These are phyloP conservation scores for Aspergillus sp. DNA, from an alignment of 2,329 filamentous ascomycete genomes.

Conservation along the genomic window DNA sequence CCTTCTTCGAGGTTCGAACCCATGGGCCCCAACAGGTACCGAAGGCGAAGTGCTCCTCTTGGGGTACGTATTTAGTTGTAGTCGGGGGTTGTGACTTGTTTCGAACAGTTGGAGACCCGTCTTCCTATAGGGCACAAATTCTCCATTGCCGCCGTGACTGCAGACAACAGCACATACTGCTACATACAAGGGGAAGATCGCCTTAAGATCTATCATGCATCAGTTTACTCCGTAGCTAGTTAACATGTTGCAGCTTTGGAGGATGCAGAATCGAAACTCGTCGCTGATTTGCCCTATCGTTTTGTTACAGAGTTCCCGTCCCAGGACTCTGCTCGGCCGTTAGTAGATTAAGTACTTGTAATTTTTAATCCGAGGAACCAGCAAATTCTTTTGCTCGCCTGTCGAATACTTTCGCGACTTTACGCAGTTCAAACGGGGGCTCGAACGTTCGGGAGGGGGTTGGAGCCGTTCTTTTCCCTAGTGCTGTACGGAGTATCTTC, in stretches of 20 bases:
- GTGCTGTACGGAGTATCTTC: slow-evolving; percentile 10
- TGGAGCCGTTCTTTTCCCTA: slow-evolving; percentile 18
- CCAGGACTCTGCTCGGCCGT: slow-evolving; percentile 1
- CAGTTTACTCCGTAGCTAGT: background rate
- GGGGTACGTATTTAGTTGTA: too few relatives aligned
- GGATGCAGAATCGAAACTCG: slow-evolving; percentile 7
- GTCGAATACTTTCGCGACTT: background rate
- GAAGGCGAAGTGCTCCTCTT: too few relatives aligned
- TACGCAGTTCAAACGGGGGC: slow-evolving; percentile 8
- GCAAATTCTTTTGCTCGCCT: background rate
- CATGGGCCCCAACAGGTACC: background rate
- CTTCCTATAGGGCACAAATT: background rate
- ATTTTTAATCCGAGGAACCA: background rate
- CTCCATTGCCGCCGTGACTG: background rate
- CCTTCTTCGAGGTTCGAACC: background rate
- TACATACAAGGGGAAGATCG: background rate
- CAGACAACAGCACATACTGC: background rate
- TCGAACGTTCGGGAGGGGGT: slow-evolving; percentile 21
- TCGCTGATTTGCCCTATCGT: slow-evolving; percentile 8
- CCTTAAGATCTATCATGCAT: slow-evolving; percentile 12
- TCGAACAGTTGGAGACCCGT: background rate
- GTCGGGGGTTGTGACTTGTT: too few relatives aligned
- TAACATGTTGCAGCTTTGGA: slow-evolving; percentile 7
- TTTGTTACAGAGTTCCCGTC: slow-evolving; percentile 10
- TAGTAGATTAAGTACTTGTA: background rate